phyloP scores from a whole-genome alignment of 2,329 filamentous ascomycete genomes.

The Trichophyton mentagrophytes region DNA sequence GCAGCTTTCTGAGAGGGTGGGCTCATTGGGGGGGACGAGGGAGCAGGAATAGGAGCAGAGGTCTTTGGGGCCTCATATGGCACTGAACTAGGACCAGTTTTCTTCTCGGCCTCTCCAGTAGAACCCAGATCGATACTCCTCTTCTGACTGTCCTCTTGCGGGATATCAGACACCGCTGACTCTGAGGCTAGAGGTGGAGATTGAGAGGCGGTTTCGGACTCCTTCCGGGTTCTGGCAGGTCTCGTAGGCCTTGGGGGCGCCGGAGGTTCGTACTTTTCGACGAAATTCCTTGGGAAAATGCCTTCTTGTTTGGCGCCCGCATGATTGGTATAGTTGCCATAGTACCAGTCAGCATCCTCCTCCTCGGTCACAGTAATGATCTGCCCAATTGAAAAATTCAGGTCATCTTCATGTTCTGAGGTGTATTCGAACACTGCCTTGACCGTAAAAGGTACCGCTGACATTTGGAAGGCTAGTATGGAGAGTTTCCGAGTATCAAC shows the following conservation, averaged over 20 bases:
- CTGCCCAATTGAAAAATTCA: constrained; percentile 72
- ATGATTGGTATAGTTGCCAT: constrained; percentile 71
- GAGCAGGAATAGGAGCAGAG: not conserved
- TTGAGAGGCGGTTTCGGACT: constrained; percentile 33
- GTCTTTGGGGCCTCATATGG: constrained; percentile 15
- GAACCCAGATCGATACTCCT: not conserved
- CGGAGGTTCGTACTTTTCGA: constrained; percentile 86
- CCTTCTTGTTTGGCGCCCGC: constrained; percentile 64
- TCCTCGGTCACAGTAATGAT: constrained; percentile 87
- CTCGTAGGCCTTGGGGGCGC: constrained; percentile 76
- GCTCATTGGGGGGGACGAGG: constrained; percentile 15
- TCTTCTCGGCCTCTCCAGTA: not conserved
- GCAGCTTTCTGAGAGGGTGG: constrained; percentile 20
- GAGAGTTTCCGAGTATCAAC: not conserved
- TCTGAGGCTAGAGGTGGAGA: constrained; percentile 20
- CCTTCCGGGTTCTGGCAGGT: constrained; percentile 54
- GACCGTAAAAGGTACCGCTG: constrained; percentile 69
- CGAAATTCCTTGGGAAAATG: constrained; percentile 92
- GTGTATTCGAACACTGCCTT: constrained; percentile 91
- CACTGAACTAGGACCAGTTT: constrained; percentile 16
- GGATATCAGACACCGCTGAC: constrained; percentile 10
- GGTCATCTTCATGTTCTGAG: constrained; percentile 87
- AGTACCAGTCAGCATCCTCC: constrained; percentile 90
- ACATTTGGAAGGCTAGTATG: constrained; percentile 43
- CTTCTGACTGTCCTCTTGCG: not conserved